Evolutionary conservation across 176 grass and related monocot genomes (phyloP).

Genomic region (Triticum dicoccoides): DNA sequence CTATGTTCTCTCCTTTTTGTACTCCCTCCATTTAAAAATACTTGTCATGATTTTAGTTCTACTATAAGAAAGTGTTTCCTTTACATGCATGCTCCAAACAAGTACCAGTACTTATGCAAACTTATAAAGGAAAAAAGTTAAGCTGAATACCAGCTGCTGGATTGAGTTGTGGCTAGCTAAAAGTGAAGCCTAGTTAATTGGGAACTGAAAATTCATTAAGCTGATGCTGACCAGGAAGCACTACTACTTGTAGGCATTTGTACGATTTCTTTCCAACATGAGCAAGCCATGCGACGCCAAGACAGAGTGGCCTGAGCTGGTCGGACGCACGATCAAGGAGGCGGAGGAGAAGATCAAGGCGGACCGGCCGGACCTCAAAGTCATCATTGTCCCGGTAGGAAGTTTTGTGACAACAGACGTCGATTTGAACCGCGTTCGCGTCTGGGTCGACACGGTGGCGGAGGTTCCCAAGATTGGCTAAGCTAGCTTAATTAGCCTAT

Average conservation of each 20-base stretch:
- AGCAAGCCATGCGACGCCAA: not conserved
- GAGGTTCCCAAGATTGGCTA: slow-evolving; percentile 8
- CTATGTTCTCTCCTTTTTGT: too few species aligned
- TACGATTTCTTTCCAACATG: not conserved
- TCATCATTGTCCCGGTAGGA: not conserved
- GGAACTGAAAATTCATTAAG: not conserved
- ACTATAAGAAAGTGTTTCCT: too few species aligned
- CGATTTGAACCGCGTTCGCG: not conserved
- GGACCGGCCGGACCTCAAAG: slow-evolving; percentile 23
- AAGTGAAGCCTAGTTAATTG: not conserved
- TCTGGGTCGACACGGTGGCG: slow-evolving; percentile 28
- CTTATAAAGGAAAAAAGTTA: too few species aligned
- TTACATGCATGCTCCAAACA: too few species aligned
- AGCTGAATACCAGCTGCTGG: too few species aligned
- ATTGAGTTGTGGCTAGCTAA: not conserved
- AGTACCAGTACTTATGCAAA: too few species aligned
- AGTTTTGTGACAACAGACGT: fast-evolving
- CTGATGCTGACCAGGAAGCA: not conserved
- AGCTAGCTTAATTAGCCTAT: not conserved
- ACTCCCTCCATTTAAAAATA: too few species aligned
- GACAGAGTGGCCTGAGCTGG: slow-evolving; percentile 33
- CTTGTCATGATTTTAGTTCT: too few species aligned
- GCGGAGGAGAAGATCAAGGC: slow-evolving; percentile 26
- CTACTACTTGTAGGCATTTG: not conserved
- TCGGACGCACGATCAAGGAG: not conserved